These are phyloP conservation scores for Talaromyces sp. DNA, from an alignment of 2,329 filamentous ascomycete species.

Conservation along the genomic window DNA sequence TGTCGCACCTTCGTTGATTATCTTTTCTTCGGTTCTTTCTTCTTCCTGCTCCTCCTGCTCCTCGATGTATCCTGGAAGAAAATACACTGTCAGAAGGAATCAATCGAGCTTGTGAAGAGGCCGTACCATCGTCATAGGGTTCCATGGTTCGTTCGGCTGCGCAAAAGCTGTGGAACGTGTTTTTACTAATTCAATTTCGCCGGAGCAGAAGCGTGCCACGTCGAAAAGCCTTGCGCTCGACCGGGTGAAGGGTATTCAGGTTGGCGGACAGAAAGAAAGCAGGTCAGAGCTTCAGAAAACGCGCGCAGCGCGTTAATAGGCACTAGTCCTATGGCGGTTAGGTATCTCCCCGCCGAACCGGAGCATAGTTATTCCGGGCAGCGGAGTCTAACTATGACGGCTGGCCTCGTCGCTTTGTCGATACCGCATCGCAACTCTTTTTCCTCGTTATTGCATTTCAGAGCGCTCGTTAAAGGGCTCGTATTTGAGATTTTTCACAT, in stretches of 20 bases:
- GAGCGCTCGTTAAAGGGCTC: neutral
- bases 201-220: neutral
- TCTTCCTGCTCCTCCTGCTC: slow-evolving; percentile 56
- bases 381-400: neutral
- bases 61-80: slow-evolving; percentile 25
- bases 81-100: slow-evolving; percentile 15
- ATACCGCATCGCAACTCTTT: neutral
- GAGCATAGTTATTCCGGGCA: slow-evolving; percentile 5
- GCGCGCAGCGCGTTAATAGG: slow-evolving; percentile 13
- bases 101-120: neutral
- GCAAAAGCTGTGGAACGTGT: neutral
- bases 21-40: slow-evolving; percentile 72
- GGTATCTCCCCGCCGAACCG: slow-evolving; percentile 14
- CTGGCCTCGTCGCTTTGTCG: neutral
- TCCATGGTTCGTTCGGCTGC: slow-evolving; percentile 21
- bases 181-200: neutral
- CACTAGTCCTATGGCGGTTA: slow-evolving; percentile 12
- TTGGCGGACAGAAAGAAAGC: neutral
- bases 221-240: neutral
- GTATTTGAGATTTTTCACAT: neutral
- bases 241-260: neutral
- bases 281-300: slow-evolving; percentile 17
- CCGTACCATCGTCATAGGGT: slow-evolving; percentile 29
- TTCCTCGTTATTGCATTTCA: neutral
- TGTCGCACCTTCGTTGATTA: slow-evolving; percentile 77